Evolutionary conservation across 371 early-diverging fungal species (phyloP), one percentile per base, ranked within the genome.

Genomic region (Dichotomocladium elegans): DNA sequence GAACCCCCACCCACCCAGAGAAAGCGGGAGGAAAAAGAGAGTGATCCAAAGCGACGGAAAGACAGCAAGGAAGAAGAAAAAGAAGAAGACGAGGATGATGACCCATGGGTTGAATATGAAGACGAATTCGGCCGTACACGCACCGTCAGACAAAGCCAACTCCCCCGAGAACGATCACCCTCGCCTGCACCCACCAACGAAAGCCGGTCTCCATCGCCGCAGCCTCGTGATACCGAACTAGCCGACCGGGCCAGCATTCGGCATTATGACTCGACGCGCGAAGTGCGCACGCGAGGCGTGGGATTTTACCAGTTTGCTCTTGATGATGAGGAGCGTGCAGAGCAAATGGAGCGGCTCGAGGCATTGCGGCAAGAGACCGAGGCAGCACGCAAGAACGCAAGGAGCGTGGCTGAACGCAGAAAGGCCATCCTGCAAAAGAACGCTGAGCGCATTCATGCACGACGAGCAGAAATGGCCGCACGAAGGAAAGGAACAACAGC

Each of bases 111-210:
- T 2, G 90, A 90, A 47, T 81, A 85, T 55, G 76, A 77, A 5
- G 92, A 92, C 67, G 89, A 90, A 51, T 92, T 87, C 76, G 90
- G 90, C 3, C 70, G 92, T 15, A 84, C 88, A 24, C 78, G 88
- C n/a, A 66, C 86, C 5, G 74, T 88, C 12, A 76, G 90, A 37
- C 76, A 71, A 51, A 85, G 87, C 25, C 73, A 89, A 50, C 42
- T 84, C 14, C 86, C 81, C 14, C 41, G 42, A 1, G 35, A 41
- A 21, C 47, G 49, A 11, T 40, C 48, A 40, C 53, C 58, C 17
- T 66, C 67, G 2, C 63, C 53, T 14, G 37, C 51, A 14, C 42
- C 50, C 4, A 45, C 42, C 43, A 29, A 25, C 33, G 10, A 15
- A 37, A 47, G 47, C 8, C 46, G 40, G 15, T 28, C 25, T 41